Evolutionary conservation across 768 basidiomycete genomes (phyloP).

Genomic region (Guyanaporus albipodus): DNA sequence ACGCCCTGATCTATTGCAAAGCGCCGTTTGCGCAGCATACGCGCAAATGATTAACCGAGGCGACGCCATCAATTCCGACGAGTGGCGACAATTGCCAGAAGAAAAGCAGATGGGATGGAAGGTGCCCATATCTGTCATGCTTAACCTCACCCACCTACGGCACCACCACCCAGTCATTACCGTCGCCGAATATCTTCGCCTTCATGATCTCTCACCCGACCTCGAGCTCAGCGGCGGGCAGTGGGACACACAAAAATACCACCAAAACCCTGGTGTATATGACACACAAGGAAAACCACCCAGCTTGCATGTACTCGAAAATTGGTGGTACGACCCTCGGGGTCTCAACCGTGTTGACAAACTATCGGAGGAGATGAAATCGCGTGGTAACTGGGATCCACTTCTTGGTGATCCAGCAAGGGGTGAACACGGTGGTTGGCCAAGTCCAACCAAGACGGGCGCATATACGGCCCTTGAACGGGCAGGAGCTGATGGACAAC

Average conservation of each 20-base stretch:
- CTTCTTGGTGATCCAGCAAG: constrained; percentile 10
- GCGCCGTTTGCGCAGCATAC: constrained; percentile 38
- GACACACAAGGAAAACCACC: constrained; percentile 20
- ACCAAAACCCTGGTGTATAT: constrained; percentile 27
- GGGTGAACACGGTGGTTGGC: constrained; percentile 23
- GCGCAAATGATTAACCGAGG: constrained; percentile 43
- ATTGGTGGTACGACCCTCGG: constrained; percentile 39
- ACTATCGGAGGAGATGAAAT: constrained; percentile 30
- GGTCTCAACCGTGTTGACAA: constrained; percentile 37
- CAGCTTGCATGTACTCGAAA: constrained; percentile 35
- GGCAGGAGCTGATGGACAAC: constrained; percentile 16
- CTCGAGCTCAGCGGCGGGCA: constrained; percentile 36
- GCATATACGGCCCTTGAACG: constrained; percentile 20
- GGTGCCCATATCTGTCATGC: constrained; percentile 36
- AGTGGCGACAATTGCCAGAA: constrained; percentile 39
- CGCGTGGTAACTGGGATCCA: constrained; percentile 30
- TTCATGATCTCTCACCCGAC: constrained; percentile 34
- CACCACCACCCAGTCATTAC: constrained; percentile 36
- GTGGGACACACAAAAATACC: constrained; percentile 36
- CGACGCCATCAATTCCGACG: constrained; percentile 38
- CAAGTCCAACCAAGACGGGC: constrained; percentile 15
- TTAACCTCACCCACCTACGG: constrained; percentile 41
- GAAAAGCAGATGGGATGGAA: constrained; percentile 36
- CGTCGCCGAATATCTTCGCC: constrained; percentile 40
- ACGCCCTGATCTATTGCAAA: constrained; percentile 8